Evolutionary conservation across 1,284 basidiomycete genomes (phyloP), one percentile per base, ranked within the genome.

Genomic region (Moniliella sp.): DNA sequence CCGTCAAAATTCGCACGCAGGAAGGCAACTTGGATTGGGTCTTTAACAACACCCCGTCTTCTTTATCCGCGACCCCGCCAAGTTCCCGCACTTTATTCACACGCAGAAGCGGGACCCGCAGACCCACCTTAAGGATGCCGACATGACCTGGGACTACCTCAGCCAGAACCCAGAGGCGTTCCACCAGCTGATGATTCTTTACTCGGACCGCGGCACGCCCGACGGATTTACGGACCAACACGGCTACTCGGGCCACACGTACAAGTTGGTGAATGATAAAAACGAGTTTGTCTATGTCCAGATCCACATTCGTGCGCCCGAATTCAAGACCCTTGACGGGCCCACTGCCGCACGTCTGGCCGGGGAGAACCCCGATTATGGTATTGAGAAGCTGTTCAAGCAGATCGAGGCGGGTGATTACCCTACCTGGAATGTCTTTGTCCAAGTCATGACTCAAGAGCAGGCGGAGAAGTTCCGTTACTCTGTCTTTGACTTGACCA

Each of bases 161-260:
- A 32, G 69, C n/a, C 76, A 77, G 63, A 88, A 88, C 67, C 79
- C 81, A 12, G 83, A 88, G 66, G 76, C 76, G 1, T 73, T 80
- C 39, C 83, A 88, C 61, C 82, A 88, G 62, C 70, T 86, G 55
- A 72, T 82, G 73, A 78, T 78, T 45, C 70, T 82, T 39, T 80
- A 81, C 68, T 57, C 58, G 11, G 84, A 91, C 64, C 79, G 83
- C 53, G 86, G 83, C 37, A 84, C 78, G 33, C 82, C 84, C 12
- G 70, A 78, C 45, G 78, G 78, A 16, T 81, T 67, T 13, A 30
- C 34, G 13, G 31, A 32, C 34, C 42, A 35, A 25, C 77, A 91
- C 64, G 83, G 81, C 13, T 91, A 83, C 68, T 78, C 76, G 28
- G 82, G 84, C 4, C 82, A 91, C 67, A 78, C 82, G n/a, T 75